Conservation (phyloP, 768 basidiomycete species). For the Rhodotorula diobovata region DNA sequence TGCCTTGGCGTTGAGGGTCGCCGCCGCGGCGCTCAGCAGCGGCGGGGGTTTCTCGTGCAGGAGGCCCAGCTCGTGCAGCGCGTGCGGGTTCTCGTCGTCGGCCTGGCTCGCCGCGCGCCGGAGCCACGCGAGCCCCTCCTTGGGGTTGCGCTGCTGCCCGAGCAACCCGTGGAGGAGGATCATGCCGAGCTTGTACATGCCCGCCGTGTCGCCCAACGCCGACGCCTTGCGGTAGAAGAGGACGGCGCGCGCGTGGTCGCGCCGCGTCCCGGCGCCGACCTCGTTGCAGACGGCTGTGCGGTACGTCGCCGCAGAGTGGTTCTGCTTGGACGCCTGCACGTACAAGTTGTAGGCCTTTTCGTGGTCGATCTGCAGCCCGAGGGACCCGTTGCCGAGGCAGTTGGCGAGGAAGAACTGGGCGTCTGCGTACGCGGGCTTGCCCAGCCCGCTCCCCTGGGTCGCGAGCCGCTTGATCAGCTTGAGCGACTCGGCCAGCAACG, state of each 20-base stretch:
- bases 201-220: slow-evolving; percentile 89
- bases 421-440: slow-evolving; percentile 75
- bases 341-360: slow-evolving; percentile 97
- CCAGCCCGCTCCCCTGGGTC: slow-evolving; percentile 60
- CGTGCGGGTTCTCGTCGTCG: slow-evolving; percentile 96
- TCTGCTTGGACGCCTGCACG: slow-evolving; percentile 93
- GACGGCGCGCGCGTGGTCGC: slow-evolving; percentile 80
- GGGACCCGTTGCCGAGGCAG: slow-evolving; percentile 88
- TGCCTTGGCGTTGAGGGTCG: slow-evolving; percentile 10
- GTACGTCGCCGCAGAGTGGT: slow-evolving; percentile 89
- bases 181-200: slow-evolving; percentile 99
- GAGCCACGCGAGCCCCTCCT: slow-evolving; percentile 92
- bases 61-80: slow-evolving; percentile 53
- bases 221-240: slow-evolving; percentile 96
- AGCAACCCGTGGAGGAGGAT: slow-evolving; percentile 79
- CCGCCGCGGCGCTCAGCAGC: slow-evolving; percentile 23
- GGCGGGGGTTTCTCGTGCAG: slow-evolving; percentile 60
- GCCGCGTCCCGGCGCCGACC: slow-evolving; percentile 89
- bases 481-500: slow-evolving; percentile 77
- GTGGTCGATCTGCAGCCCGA: slow-evolving; percentile 95
- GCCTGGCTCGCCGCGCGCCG: slow-evolving; percentile 93
- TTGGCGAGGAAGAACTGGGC: slow-evolving; percentile 99
- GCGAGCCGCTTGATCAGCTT: slow-evolving; percentile 89
- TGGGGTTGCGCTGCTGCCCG: slow-evolving; percentile 73
- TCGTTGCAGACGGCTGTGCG: slow-evolving; percentile 98